Evolutionary conservation across 495 filamentous ascomycete species (phyloP).

Genomic region (Lasiosphaeria hispida): DNA sequence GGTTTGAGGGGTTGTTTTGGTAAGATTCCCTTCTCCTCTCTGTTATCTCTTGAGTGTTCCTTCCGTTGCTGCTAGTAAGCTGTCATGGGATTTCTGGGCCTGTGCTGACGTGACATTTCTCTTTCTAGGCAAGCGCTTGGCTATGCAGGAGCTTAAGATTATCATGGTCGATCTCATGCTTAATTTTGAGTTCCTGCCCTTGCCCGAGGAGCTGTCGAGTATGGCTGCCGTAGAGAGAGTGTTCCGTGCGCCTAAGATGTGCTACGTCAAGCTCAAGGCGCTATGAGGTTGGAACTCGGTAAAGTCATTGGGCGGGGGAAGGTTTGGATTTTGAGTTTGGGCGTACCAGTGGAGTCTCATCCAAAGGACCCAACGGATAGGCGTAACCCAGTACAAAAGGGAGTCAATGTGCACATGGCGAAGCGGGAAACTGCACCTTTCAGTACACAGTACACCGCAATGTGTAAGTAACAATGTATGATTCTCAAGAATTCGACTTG

Average conservation of each 20-base stretch:
- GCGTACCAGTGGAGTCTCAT: too few relatives aligned
- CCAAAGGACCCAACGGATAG: too few relatives aligned
- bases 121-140: slow-evolving; percentile 22
- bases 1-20: slow-evolving; percentile 28
- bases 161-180: slow-evolving; percentile 26
- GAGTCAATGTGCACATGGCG: too few relatives aligned
- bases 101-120: neutral
- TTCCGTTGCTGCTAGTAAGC: too few relatives aligned
- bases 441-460: too few relatives aligned
- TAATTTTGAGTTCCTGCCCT: slow-evolving; percentile 30
- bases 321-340: too few relatives aligned
- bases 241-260: slow-evolving; percentile 11
- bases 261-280: slow-evolving; percentile 11
- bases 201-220: slow-evolving; percentile 20
- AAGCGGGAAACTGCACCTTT: too few relatives aligned
- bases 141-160: slow-evolving; percentile 28
- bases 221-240: slow-evolving; percentile 10
- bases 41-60: neutral
- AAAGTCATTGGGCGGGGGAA: neutral
- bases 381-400: too few relatives aligned
- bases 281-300: neutral
- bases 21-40: slow-evolving; percentile 13
- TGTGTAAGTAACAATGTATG: too few relatives aligned
- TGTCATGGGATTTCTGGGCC: too few relatives aligned
- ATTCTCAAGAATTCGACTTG: too few relatives aligned